These are phyloP conservation scores for Neoboletus brunneissimus DNA, from an alignment of 768 basidiomycete genomes.

Conservation along the genomic window DNA sequence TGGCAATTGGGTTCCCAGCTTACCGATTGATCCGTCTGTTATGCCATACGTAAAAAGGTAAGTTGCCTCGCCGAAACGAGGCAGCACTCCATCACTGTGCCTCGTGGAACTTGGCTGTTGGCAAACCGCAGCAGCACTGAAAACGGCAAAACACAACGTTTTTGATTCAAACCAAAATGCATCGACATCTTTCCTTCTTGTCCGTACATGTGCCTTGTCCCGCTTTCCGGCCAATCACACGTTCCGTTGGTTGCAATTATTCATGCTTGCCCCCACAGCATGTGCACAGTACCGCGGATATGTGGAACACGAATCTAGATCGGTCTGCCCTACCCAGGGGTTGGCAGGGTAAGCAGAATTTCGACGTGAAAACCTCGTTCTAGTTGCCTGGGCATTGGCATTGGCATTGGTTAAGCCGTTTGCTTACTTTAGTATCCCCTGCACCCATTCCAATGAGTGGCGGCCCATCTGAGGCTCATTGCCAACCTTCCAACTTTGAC, in stretches of 20 bases:
- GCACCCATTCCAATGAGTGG: background rate
- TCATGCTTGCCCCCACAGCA: background rate
- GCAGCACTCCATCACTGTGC: constrained; percentile 1
- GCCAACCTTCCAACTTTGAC: background rate
- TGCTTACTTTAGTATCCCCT: background rate
- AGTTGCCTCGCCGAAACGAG: background rate
- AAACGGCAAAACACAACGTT: constrained; percentile 8
- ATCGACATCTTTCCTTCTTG: background rate
- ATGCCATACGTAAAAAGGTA: constrained; percentile 2
- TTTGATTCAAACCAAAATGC: background rate
- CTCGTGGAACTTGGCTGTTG: constrained; percentile 21
- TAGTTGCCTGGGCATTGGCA: too few species aligned
- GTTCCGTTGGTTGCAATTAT: background rate
- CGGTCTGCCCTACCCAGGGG: background rate
- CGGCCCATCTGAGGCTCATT: background rate
- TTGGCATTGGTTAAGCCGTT: too few species aligned
- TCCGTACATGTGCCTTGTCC: background rate
- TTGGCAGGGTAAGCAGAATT: constrained; percentile 4
- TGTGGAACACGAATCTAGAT: background rate
- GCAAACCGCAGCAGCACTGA: constrained; percentile 6
- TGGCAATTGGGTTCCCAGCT: background rate
- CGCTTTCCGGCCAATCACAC: background rate
- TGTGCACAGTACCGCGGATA: background rate
- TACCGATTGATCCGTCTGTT: background rate
- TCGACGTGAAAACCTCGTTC: background rate